These are phyloP conservation scores for Aureobasidium musti DNA, from an alignment of 2,329 filamentous ascomycete genomes.

Conservation along the genomic window DNA sequence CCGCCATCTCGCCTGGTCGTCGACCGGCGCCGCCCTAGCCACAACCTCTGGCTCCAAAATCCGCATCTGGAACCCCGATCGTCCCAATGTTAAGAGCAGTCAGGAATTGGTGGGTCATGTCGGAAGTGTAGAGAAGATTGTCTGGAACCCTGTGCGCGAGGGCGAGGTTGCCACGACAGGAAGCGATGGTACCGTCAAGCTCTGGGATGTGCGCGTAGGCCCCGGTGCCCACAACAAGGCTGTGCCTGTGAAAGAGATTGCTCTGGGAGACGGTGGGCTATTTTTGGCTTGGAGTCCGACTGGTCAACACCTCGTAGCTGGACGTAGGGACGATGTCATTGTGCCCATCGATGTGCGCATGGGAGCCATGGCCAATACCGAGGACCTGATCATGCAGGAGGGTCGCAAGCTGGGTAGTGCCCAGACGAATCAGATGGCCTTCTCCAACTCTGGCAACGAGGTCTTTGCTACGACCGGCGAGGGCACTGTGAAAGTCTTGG, in stretches of 20 bases:
- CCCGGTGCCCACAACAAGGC: conserved; percentile 43
- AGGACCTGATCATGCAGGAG: conserved; percentile 29
- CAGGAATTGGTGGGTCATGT: conserved; percentile 62
- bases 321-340: conserved; percentile 63
- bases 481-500: conserved; percentile 69
- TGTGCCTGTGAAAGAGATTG: conserved; percentile 62
- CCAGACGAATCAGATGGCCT: conserved; percentile 71
- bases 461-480: conserved; percentile 71
- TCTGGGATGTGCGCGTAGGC: conserved; percentile 74
- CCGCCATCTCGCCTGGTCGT: conserved; percentile 74
- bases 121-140: conserved; percentile 70
- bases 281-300: conserved; percentile 71
- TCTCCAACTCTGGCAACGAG: conserved; percentile 71
- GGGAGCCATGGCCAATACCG: conserved; percentile 29
- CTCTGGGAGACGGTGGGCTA: conserved; percentile 42
- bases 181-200: conserved; percentile 70
- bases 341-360: conserved; percentile 40
- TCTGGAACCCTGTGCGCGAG: conserved; percentile 76
- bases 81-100: conserved; percentile 69
- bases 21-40: conserved; percentile 77
- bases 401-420: conserved; percentile 30
- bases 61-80: conserved; percentile 80
- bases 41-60: conserved; percentile 73
- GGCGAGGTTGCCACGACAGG: conserved; percentile 75
- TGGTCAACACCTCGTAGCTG: conserved; percentile 68